Conservation (phyloP, 2,329 filamentous ascomycete genomes). For the Colletotrichum sp. region DNA sequence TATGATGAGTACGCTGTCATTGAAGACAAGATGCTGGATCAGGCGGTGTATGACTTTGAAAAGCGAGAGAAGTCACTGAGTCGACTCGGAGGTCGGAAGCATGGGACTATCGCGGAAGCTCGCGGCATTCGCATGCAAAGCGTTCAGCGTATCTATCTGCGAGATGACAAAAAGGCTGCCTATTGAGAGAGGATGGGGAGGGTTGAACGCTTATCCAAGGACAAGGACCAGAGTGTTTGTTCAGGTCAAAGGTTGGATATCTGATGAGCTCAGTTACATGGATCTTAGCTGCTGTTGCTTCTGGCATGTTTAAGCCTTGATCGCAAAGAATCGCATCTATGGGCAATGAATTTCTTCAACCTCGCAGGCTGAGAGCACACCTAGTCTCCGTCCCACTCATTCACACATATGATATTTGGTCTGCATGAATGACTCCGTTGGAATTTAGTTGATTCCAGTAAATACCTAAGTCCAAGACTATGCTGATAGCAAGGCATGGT, state of each 20-base stretch:
- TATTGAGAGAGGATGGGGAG: not conserved
- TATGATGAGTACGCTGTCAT: not conserved
- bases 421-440: not conserved
- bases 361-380: not conserved
- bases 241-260: not conserved
- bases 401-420: not conserved
- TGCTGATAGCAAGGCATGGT: not conserved
- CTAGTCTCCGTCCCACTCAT: not conserved
- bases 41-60: not conserved
- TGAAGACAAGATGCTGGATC: not conserved
- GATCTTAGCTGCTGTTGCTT: not conserved
- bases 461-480: not conserved
- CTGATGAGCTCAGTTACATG: not conserved
- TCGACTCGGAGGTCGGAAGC: not conserved
- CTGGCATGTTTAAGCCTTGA: not conserved
- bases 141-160: not conserved
- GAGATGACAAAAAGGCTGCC: not conserved
- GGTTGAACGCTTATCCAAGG: not conserved
- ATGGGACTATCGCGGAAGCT: not conserved
- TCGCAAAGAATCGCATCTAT: not conserved
- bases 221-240: not conserved
- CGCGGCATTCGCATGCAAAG: not conserved
- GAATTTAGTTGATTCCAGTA: not conserved
- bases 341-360: not conserved
- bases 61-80: not conserved